phyloP scores from a whole-genome alignment of 2,329 filamentous ascomycete genomes.

The Sarocladiaceae sp. region DNA sequence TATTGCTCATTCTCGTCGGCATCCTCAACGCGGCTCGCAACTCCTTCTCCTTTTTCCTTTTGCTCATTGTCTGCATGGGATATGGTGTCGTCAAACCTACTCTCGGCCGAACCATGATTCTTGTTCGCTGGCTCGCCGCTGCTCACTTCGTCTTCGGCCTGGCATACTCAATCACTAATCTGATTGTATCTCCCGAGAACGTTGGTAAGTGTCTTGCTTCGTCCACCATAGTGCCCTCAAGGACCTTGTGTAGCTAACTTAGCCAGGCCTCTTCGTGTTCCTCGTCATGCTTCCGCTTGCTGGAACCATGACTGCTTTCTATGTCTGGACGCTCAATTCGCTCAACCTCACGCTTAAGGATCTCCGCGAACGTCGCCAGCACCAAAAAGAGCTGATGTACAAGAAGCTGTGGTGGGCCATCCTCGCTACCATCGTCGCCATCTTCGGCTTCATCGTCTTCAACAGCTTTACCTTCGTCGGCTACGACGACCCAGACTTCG shows the following conservation, averaged over 20 bases:
- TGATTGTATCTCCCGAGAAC: constrained; percentile 83
- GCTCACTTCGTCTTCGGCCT: constrained; percentile 94
- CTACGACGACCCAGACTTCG: constrained; percentile 78
- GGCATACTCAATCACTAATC: constrained; percentile 85
- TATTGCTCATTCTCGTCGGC: constrained; percentile 85
- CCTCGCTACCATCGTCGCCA: constrained; percentile 83
- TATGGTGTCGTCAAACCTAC: constrained; percentile 96
- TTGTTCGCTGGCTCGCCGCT: constrained; percentile 84
- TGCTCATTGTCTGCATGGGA: constrained; percentile 98
- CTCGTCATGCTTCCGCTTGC: constrained; percentile 91
- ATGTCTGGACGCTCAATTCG: constrained; percentile 97
- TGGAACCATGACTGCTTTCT: constrained; percentile 90
- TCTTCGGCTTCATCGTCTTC: constrained; percentile 98
- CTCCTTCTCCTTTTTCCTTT: constrained; percentile 96
- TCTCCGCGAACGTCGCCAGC: constrained; percentile 89
- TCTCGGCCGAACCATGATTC: constrained; percentile 89
- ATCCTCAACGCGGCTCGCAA: constrained; percentile 91
- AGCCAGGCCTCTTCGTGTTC: constrained; percentile 74
- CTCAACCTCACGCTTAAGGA: constrained; percentile 95
- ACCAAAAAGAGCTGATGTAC: constrained; percentile 92
- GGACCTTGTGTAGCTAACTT: constrained; percentile 17
- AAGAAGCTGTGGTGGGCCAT: constrained; percentile 99
- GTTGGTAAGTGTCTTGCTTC: constrained; percentile 49
- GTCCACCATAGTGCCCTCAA: not conserved
- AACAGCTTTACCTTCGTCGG: constrained; percentile 95